phyloP scores from a whole-genome alignment of 768 basidiomycete species.

The Wakefieldia striispora region DNA sequence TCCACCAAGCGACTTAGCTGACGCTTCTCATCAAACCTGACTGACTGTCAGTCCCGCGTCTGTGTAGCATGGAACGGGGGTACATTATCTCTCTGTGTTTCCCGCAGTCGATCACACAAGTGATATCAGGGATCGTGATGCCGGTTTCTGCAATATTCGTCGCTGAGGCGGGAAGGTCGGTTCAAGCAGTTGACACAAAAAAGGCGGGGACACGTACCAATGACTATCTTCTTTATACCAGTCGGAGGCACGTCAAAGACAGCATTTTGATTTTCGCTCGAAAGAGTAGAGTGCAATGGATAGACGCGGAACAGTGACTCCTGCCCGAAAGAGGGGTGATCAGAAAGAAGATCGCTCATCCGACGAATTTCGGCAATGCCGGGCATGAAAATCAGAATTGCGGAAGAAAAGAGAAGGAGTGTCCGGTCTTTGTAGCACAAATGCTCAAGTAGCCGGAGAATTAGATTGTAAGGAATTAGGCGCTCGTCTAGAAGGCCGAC shows the following conservation, averaged over 20 bases:
- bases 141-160: slow-evolving; percentile 97
- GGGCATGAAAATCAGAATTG: slow-evolving; percentile 90
- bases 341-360: slow-evolving; percentile 74
- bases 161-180: slow-evolving; percentile 40
- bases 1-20: slow-evolving; percentile 91
- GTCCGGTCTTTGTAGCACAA: slow-evolving; percentile 69
- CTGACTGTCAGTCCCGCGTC: slow-evolving; percentile 1
- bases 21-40: slow-evolving; percentile 93
- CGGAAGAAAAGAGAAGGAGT: slow-evolving; percentile 62
- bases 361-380: slow-evolving; percentile 92
- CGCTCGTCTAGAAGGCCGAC: slow-evolving; percentile 87
- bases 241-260: slow-evolving; percentile 86
- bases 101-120: slow-evolving; percentile 92
- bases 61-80: slow-evolving; percentile 3
- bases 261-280: slow-evolving; percentile 84
- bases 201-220: slow-evolving; percentile 52
- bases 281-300: slow-evolving; percentile 90
- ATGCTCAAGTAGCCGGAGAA: slow-evolving; percentile 76
- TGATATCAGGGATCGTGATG: slow-evolving; percentile 97
- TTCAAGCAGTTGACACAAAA: neutral
- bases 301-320: slow-evolving; percentile 67
- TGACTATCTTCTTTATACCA: slow-evolving; percentile 89
- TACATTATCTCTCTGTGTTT: slow-evolving; percentile 94
- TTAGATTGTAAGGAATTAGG: slow-evolving; percentile 87
- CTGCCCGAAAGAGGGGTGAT: slow-evolving; percentile 71